Percentiles rank a stretch among this genome's conserved stretches.
phyloP scores from a whole-genome alignment of 2,329 filamentous ascomycete species.

The Fusarium sp. region DNA sequence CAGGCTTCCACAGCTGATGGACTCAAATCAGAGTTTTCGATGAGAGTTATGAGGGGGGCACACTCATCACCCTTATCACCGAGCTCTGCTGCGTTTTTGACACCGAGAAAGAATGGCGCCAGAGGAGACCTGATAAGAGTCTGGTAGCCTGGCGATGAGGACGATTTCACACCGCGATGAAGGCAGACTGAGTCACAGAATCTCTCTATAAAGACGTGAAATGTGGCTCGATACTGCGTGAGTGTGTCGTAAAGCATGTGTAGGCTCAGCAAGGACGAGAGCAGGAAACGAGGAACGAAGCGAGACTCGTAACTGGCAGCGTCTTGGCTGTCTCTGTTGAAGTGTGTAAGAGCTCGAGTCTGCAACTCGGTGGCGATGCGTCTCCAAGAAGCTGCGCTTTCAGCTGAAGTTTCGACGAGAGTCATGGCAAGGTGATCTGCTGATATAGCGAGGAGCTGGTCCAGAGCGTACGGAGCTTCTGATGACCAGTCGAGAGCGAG shows the following conservation, averaged over 20 bases:
- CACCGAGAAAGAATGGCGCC: conserved; percentile 35
- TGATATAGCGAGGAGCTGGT: conserved; percentile 56
- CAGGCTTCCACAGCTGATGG: conserved; percentile 41
- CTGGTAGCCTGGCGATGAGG: conserved; percentile 47
- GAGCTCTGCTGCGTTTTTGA: conserved; percentile 21
- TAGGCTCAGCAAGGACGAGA: conserved; percentile 53
- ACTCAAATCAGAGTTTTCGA: conserved; percentile 45
- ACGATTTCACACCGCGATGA: conserved; percentile 52
- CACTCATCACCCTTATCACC: conserved; percentile 40
- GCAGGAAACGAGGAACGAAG: conserved; percentile 54
- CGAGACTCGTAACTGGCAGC: conserved; percentile 33
- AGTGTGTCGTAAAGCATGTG: conserved; percentile 60
- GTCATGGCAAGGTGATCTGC: conserved; percentile 50
- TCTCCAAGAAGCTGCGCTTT: conserved; percentile 31
- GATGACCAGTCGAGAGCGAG: conserved; percentile 46
- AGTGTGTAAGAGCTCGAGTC: conserved; percentile 52
- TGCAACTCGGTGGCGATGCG: conserved; percentile 55
- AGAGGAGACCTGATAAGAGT: conserved; percentile 49
- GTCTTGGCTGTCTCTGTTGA: conserved; percentile 46
- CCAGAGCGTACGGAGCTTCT: conserved; percentile 54
- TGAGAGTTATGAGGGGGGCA: conserved; percentile 38
- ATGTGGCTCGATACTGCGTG: conserved; percentile 46
- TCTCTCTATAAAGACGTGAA: conserved; percentile 51
- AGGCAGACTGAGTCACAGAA: conserved; percentile 53
- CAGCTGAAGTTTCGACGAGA: conserved; percentile 30